phyloP scores from a whole-genome alignment of 352 stramenopile genomes.

The Proteromonas lacertae region DNA sequence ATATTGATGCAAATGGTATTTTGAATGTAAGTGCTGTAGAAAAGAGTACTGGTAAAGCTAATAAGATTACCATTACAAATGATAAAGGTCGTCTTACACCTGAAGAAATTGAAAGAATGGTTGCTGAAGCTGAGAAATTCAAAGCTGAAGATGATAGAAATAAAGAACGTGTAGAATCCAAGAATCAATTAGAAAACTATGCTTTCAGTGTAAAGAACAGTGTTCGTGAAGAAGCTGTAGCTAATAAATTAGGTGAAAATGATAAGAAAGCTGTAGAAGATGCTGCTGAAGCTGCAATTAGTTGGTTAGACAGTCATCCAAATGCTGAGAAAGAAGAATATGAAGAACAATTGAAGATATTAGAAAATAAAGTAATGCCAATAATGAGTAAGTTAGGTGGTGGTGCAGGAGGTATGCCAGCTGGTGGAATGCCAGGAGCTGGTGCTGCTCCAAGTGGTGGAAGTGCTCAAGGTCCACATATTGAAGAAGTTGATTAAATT shows the following conservation, averaged over 20 bases:
- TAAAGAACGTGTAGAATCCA: conserved; percentile 22
- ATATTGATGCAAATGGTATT: too few relatives aligned
- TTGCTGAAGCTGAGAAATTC: too few relatives aligned
- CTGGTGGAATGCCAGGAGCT: conserved; percentile 17
- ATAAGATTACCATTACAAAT: too few relatives aligned
- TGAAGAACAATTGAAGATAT: conserved; percentile 62
- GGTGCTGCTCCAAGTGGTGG: conserved; percentile 15
- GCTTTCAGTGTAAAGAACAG: conserved; percentile 33
- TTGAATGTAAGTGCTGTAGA: too few relatives aligned
- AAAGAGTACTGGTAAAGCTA: conserved; percentile 51
- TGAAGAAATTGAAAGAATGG: conserved; percentile 55
- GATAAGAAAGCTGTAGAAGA: conserved; percentile 25
- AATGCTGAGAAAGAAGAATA: conserved; percentile 52
- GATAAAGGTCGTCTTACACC: conserved; percentile 42
- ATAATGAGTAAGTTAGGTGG: conserved; percentile 25
- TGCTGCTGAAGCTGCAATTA: conserved; percentile 25
- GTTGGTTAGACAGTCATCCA: conserved; percentile 38
- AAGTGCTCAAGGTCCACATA: background rate
- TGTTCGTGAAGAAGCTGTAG: conserved; percentile 32
- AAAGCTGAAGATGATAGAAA: conserved; percentile 41
- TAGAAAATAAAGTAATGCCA: conserved; percentile 28
- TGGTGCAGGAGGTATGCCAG: conserved; percentile 16
- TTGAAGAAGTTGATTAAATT: too few relatives aligned
- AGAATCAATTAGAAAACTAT: conserved; percentile 45
- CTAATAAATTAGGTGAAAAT: conserved; percentile 19